phyloP scores from a whole-genome alignment of 495 filamentous ascomycete species.

The Tuber indicum region DNA sequence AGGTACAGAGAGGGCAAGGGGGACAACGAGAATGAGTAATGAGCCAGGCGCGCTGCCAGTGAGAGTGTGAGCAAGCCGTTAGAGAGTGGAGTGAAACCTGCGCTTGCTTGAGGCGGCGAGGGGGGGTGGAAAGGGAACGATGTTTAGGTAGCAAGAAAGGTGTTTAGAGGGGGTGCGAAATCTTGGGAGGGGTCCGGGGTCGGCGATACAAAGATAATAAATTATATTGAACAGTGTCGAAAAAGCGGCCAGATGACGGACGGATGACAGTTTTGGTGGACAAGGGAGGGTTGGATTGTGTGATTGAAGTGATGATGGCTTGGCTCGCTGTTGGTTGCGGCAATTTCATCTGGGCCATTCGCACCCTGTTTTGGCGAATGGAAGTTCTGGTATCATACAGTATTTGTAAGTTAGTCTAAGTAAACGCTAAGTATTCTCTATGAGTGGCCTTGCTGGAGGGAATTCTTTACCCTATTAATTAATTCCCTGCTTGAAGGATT shows the following conservation, averaged over 20 bases:
- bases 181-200: conserved; percentile 23
- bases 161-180: neutral
- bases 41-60: conserved; percentile 21
- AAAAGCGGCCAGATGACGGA: conserved; percentile 21
- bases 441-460: too few relatives aligned
- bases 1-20: conserved; percentile 15
- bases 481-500: too few relatives aligned
- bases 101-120: conserved; percentile 16
- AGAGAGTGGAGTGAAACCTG: conserved; percentile 26
- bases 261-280: conserved; percentile 31
- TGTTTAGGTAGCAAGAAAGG: conserved; percentile 13
- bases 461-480: too few relatives aligned
- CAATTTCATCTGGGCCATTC: too few relatives aligned
- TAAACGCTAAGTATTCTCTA: too few relatives aligned
- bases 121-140: conserved; percentile 8
- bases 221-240: too few relatives aligned
- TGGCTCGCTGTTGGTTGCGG: too few relatives aligned
- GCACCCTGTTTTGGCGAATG: too few relatives aligned
- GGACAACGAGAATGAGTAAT: conserved; percentile 32
- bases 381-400: too few relatives aligned
- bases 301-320: too few relatives aligned
- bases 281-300: conserved; percentile 27
- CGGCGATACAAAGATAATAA: too few relatives aligned
- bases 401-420: too few relatives aligned
- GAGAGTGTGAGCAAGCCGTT: conserved; percentile 31